Base-by-base conservation (phyloP, 2,329 filamentous ascomycete species). In the Cladosporium sp. region DNA sequence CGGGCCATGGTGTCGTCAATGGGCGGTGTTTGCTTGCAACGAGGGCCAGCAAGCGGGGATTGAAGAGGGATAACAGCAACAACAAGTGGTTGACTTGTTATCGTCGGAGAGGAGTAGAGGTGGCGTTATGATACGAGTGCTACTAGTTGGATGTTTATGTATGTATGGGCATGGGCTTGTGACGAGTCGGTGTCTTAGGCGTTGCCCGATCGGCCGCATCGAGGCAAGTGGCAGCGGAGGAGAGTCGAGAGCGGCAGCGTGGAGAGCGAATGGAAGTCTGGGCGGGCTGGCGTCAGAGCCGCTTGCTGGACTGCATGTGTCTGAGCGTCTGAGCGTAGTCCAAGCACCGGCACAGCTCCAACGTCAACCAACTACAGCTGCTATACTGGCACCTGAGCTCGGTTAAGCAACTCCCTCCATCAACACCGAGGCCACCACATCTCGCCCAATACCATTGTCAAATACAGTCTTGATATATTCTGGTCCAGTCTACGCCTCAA, bases 1-100 rank as follows among this genome's bases (percentile, higher is more conserved):
- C 37, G 37, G 29, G 20, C 45, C 45, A 48, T 48, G 45, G 17
- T 48, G 45, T 41, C 15, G 18, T 41, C 45, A 24, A 41, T 48
- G 17, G 27, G 45, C 18, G 27, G 45, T 34, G 27, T 18, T 32
- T 48, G 27, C 45, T 40, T 34, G 37, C 18, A 27, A 37, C 18
- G 22, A 3, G 3, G 40, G 45, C 45, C 24, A 41, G 37, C 37
- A 48, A 48, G 24, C 45, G 37, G 8, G 24, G n/a, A n/a, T 27
- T 27, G 22, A n/a, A n/a, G n/a, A n/a, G n/a, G n/a, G n/a, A n/a
- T n/a, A n/a, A n/a, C n/a, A n/a, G n/a, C n/a, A n/a, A n/a, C n/a
- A n/a, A n/a, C n/a, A n/a, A n/a, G n/a, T n/a, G n/a, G n/a, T n/a
- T n/a, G n/a, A n/a, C n/a, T n/a, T n/a, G n/a, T 4, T 27, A 27